Conservation (phyloP, 257 asterid genomes). For the Anisodus tanguticus region DNA sequence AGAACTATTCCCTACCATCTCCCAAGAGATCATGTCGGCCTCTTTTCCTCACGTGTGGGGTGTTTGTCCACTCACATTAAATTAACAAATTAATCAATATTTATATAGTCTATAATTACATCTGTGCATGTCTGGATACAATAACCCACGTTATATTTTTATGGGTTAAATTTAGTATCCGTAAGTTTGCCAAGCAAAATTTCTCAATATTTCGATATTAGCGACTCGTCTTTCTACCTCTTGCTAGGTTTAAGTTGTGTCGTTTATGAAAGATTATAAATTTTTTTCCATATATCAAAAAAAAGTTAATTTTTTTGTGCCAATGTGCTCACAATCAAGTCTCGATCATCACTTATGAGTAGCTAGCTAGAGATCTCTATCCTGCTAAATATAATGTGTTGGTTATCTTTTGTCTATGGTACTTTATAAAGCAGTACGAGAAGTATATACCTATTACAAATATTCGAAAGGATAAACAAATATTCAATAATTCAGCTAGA, state of each 20-base stretch:
- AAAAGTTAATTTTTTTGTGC: too few relatives aligned
- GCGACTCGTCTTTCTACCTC: too few relatives aligned
- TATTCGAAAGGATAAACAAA: too few relatives aligned
- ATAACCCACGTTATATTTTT: background rate
- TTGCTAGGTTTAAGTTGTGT: too few relatives aligned
- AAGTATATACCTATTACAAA: too few relatives aligned
- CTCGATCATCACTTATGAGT: background rate
- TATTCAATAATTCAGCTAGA: too few relatives aligned
- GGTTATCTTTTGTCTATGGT: too few relatives aligned
- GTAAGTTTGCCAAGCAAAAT: background rate
- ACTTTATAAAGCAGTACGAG: too few relatives aligned
- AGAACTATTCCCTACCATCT: slow-evolving; percentile 5
- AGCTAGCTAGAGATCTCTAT: too few relatives aligned
- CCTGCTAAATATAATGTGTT: background rate
- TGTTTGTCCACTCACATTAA: slow-evolving; percentile 22
- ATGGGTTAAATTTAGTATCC: background rate
- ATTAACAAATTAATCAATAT: background rate
- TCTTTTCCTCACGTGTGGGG: slow-evolving; percentile 28
- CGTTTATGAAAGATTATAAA: too few relatives aligned
- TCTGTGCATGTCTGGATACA: background rate
- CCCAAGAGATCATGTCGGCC: slow-evolving; percentile 7
- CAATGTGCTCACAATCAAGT: background rate
- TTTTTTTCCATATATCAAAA: too few relatives aligned
- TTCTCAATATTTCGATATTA: too few relatives aligned
- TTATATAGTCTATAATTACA: background rate